These are phyloP conservation scores for Pichia terricola DNA, from an alignment of 1,139 yeast species.

Conservation along the genomic window DNA sequence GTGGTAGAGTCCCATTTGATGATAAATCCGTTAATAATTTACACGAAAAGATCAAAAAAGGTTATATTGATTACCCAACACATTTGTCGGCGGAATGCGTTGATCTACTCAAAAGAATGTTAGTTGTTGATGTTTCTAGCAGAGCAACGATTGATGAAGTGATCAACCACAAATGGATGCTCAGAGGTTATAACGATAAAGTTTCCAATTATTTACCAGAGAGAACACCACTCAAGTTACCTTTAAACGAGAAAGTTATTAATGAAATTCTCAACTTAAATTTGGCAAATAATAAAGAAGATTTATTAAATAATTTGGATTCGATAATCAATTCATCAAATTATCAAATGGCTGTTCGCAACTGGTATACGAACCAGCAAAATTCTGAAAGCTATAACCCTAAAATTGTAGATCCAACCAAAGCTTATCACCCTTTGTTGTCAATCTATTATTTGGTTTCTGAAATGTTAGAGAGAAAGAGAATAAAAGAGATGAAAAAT, in stretches of 20 bases:
- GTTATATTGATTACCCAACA: slow-evolving; percentile 84
- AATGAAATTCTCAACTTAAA: slow-evolving; percentile 73
- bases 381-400: slow-evolving; percentile 19
- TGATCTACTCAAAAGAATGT: slow-evolving; percentile 78
- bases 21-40: slow-evolving; percentile 88
- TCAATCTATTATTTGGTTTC: slow-evolving; percentile 80
- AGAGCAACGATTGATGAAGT: slow-evolving; percentile 79
- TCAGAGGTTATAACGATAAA: slow-evolving; percentile 70
- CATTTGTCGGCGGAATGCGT: slow-evolving; percentile 75
- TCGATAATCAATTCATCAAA: slow-evolving; percentile 54
- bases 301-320: slow-evolving; percentile 48
- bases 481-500: slow-evolving; percentile 34
- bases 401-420: slow-evolving; percentile 59
- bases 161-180: slow-evolving; percentile 90
- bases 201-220: slow-evolving; percentile 67
- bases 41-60: slow-evolving; percentile 90
- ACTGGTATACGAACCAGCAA: slow-evolving; percentile 42
- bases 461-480: slow-evolving; percentile 69
- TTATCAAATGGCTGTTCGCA: slow-evolving; percentile 55
- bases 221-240: slow-evolving; percentile 63
- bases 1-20: slow-evolving; percentile 94
- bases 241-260: slow-evolving; percentile 63
- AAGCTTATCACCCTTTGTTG: slow-evolving; percentile 79
- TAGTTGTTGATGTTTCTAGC: slow-evolving; percentile 77
- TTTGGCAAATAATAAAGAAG: slow-evolving; percentile 53